Conservation (phyloP, 148 eudicot species). For the Camellia lanceoleosa region DNA sequence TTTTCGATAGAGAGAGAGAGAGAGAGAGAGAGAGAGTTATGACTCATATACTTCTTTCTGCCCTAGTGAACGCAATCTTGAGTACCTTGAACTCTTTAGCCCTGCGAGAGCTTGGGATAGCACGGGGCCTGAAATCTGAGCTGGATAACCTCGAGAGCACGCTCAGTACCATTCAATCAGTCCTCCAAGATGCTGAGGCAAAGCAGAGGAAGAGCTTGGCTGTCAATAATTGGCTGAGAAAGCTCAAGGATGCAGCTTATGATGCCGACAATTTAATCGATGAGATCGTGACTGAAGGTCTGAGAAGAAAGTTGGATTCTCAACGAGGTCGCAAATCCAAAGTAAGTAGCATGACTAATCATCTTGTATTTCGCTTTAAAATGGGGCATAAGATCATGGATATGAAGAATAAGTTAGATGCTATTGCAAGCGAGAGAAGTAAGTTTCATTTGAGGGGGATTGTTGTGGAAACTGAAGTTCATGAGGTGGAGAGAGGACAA, state of each 20-base stretch:
- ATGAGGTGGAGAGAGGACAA: neutral
- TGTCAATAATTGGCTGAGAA: conserved; percentile 12
- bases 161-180: neutral
- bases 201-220: conserved; percentile 6
- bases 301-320: neutral
- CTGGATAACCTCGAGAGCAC: neutral
- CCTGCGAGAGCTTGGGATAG: neutral
- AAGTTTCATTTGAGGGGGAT: neutral
- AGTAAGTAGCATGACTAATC: neutral
- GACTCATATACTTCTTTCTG: neutral
- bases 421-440: neutral
- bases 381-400: neutral
- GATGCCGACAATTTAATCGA: conserved; percentile 7
- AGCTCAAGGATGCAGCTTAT: conserved; percentile 12
- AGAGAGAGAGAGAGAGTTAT: neutral
- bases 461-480: neutral
- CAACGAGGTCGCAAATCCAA: neutral
- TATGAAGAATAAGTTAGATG: neutral
- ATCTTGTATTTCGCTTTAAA: neutral
- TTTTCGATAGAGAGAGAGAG: neutral
- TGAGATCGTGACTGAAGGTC: neutral
- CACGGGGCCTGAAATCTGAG: neutral
- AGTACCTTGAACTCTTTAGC: neutral
- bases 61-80: neutral
- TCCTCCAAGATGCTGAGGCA: conserved; percentile 16